Evolutionary conservation across 306 rosid genomes (phyloP).

Genomic region (Gleditsia sinensis): DNA sequence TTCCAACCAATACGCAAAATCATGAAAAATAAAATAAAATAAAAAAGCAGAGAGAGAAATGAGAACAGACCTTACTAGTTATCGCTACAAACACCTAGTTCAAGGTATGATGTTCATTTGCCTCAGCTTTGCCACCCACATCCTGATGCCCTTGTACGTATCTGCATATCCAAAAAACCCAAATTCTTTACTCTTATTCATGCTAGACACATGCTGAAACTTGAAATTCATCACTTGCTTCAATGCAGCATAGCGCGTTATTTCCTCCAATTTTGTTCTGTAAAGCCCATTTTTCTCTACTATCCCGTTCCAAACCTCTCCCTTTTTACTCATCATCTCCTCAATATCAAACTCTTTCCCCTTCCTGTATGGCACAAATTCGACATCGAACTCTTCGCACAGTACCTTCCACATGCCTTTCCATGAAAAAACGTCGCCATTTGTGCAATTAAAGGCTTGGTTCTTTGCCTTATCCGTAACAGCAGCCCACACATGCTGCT

Average conservation of each 20-base stretch:
- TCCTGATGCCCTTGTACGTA: constrained; percentile 29
- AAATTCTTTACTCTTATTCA: constrained; percentile 42
- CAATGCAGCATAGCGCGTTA: neutral
- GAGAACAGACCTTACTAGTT: too few species aligned
- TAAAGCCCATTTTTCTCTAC: constrained; percentile 40
- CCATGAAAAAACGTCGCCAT: constrained; percentile 43
- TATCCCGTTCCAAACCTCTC: constrained; percentile 40
- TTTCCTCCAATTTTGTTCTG: constrained; percentile 39
- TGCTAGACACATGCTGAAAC: constrained; percentile 47
- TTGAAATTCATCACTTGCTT: neutral
- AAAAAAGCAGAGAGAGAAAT: too few species aligned
- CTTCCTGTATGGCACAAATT: constrained; percentile 38
- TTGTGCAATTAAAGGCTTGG: constrained; percentile 42
- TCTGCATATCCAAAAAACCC: constrained; percentile 35
- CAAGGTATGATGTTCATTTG: constrained; percentile 45
- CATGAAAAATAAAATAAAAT: too few species aligned
- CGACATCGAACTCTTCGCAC: constrained; percentile 16
- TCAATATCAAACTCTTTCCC: constrained; percentile 22
- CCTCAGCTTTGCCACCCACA: constrained; percentile 25
- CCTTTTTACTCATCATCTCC: constrained; percentile 40
- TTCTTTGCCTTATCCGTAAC: constrained; percentile 29
- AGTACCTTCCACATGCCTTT: constrained; percentile 33
- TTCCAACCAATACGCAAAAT: too few species aligned
- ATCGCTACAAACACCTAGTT: too few species aligned
- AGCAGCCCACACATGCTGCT: constrained; percentile 53